Evolutionary conservation across 441 rosid genomes (phyloP).

Genomic region (Omphalea diandra): DNA sequence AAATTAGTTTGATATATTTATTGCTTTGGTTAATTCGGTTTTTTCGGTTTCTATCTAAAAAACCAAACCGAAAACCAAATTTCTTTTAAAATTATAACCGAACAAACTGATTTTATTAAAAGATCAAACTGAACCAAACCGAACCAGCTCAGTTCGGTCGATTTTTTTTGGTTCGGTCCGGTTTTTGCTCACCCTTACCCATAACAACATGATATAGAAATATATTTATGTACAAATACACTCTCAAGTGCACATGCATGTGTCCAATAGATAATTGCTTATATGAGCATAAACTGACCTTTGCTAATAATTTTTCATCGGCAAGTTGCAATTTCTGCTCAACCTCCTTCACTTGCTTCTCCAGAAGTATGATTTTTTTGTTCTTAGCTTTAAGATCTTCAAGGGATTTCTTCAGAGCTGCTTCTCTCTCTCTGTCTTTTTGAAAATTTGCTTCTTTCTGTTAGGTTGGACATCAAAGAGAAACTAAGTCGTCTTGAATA

Average conservation of each 20-base stretch:
- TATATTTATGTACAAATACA: background rate
- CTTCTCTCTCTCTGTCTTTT: constrained; percentile 52
- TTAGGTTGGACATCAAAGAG: constrained; percentile 15
- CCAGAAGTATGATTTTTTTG: constrained; percentile 49
- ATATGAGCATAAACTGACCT: constrained; percentile 43
- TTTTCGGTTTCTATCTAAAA: too few relatives aligned
- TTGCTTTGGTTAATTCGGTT: too few relatives aligned
- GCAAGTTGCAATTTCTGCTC: constrained; percentile 65
- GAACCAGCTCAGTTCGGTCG: too few relatives aligned
- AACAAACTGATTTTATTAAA: too few relatives aligned
- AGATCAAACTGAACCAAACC: too few relatives aligned
- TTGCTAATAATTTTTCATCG: constrained; percentile 46
- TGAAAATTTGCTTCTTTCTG: constrained; percentile 58
- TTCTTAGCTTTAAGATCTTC: constrained; percentile 70
- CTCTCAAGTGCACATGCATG: background rate
- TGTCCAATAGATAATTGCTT: background rate
- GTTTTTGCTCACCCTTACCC: too few relatives aligned
- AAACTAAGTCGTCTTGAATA: background rate
- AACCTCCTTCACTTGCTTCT: constrained; percentile 61
- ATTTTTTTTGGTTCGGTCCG: too few relatives aligned
- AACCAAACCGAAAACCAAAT: too few relatives aligned
- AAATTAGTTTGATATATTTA: too few relatives aligned
- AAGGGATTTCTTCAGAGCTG: constrained; percentile 56
- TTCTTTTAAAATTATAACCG: too few relatives aligned
- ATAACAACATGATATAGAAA: too few relatives aligned